A percentile compares a stretch with the other conserved stretches of the same genome.
These are phyloP conservation scores for Botrytis fabae DNA, from an alignment of 2,329 filamentous ascomycete species.

Conservation along the genomic window DNA sequence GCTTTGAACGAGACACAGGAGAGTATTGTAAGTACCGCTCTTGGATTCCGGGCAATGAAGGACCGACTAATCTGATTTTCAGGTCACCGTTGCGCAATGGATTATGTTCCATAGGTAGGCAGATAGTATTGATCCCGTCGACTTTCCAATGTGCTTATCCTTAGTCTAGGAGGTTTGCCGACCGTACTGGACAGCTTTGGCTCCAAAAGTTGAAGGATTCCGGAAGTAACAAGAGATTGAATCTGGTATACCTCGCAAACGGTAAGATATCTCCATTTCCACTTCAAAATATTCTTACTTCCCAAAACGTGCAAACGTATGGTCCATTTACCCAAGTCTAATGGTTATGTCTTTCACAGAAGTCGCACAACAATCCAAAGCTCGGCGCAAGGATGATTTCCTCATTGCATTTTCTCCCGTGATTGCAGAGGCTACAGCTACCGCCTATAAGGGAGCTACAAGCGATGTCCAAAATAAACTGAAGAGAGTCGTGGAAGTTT, in stretches of 20 bases:
- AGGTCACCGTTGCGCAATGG: conserved; percentile 92
- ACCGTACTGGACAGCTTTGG: conserved; percentile 90
- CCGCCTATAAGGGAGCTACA: conserved; percentile 88
- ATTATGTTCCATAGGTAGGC: conserved; percentile 96
- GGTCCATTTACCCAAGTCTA: conserved; percentile 27
- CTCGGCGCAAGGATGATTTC: conserved; percentile 89
- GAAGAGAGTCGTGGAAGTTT: conserved; percentile 87
- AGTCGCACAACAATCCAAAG: conserved; percentile 94
- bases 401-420: conserved; percentile 87
- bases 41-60: neutral
- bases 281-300: conserved; percentile 29
- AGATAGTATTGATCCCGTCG: conserved; percentile 9
- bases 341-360: conserved; percentile 54
- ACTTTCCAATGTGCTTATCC: conserved; percentile 37
- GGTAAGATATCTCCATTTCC: conserved; percentile 53
- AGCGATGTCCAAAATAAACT: conserved; percentile 86
- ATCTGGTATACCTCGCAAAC: conserved; percentile 92
- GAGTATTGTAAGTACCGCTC: conserved; percentile 62
- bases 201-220: conserved; percentile 86
- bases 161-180: conserved; percentile 74
- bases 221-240: conserved; percentile 80
- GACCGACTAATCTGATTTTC: conserved; percentile 19
- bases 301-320: conserved; percentile 7
- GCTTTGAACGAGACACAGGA: conserved; percentile 97
- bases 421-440: conserved; percentile 83